A percentile compares a stretch with the other conserved stretches of the same genome.
These are phyloP conservation scores for Dentipellis fragilis DNA, from an alignment of 768 basidiomycete genomes.

Conservation along the genomic window DNA sequence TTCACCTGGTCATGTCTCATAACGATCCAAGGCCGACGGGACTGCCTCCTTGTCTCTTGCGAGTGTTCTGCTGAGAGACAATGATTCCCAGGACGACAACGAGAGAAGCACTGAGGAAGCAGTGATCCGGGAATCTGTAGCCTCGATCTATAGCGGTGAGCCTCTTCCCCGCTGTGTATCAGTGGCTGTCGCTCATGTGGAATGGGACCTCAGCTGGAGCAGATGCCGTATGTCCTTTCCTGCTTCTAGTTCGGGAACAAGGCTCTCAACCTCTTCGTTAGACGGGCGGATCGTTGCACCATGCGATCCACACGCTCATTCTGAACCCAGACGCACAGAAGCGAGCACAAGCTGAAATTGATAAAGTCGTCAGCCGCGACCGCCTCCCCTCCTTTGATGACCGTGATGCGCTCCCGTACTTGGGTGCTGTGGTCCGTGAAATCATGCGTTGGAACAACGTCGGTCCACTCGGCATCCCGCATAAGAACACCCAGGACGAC, in stretches of 20 bases:
- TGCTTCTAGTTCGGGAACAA: too few relatives aligned
- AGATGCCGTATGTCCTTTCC: background rate
- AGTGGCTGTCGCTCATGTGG: too few relatives aligned
- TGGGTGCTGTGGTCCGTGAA: too few relatives aligned
- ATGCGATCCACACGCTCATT: conserved; percentile 10
- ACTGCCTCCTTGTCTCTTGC: background rate
- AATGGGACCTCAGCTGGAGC: background rate
- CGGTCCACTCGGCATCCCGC: background rate
- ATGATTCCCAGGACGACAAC: background rate
- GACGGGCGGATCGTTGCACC: too few relatives aligned
- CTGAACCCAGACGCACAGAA: conserved; percentile 13
- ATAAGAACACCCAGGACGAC: background rate
- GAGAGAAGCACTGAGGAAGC: background rate
- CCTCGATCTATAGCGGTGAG: background rate
- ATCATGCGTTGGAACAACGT: conserved; percentile 18
- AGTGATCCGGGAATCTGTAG: background rate
- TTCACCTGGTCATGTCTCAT: too few relatives aligned
- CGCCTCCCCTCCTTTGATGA: conserved; percentile 27
- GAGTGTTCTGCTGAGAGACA: background rate
- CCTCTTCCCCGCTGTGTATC: too few relatives aligned
- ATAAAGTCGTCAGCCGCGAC: conserved; percentile 21
- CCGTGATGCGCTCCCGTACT: conserved; percentile 23
- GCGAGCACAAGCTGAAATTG: conserved; percentile 27
- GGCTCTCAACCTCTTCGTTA: too few relatives aligned
- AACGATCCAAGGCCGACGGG: background rate